Percentiles rank a stretch among this genome's conserved stretches.
These are phyloP conservation scores for Stephania cephalantha DNA, from an alignment of 164 flowering plant species.

Conservation along the genomic window DNA sequence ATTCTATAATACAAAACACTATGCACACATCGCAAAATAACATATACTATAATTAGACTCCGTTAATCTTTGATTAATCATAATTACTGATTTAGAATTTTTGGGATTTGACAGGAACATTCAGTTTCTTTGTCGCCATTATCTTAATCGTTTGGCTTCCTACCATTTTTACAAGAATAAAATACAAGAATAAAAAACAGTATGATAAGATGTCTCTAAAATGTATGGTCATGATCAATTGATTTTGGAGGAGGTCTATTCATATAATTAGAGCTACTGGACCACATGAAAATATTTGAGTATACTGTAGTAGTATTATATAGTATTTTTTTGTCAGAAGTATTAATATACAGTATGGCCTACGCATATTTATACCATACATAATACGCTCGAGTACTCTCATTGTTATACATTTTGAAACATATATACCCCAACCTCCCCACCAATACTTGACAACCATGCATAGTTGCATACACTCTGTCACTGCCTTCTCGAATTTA, in stretches of 20 bases:
- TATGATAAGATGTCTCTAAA: neutral
- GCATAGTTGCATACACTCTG: neutral
- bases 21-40: too few species aligned
- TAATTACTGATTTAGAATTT: too few species aligned
- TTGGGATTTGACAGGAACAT: neutral
- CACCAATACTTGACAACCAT: neutral
- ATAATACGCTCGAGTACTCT: neutral
- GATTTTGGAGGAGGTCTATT: neutral
- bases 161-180: neutral
- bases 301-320: neutral
- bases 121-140: neutral
- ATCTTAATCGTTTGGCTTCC: neutral
- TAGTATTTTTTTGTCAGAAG: too few species aligned
- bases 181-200: neutral
- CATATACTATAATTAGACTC: too few species aligned
- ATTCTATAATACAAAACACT: too few species aligned
- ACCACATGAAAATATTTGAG: neutral
- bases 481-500: neutral
- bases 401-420: conserved; percentile 6
- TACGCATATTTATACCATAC: conserved; percentile 3
- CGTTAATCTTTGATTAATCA: too few species aligned
- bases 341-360: neutral
- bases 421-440: neutral
- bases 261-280: neutral
- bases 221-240: neutral